Conservation (phyloP, 2,329 filamentous ascomycete genomes). For the Colletotrichum sp. region DNA sequence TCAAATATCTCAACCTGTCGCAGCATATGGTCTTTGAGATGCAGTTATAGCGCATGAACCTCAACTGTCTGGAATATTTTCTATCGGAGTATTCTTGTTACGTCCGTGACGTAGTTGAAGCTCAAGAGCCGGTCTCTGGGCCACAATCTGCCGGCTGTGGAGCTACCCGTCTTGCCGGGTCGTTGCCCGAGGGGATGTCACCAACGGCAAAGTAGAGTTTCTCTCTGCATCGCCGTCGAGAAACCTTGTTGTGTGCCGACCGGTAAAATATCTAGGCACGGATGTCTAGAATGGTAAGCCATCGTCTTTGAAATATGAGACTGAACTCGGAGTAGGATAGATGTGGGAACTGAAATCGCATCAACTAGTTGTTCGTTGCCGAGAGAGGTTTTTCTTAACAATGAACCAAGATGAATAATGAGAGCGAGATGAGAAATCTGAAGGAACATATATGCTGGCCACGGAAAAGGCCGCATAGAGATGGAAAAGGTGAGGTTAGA, state of each 20-base stretch:
- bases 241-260: background rate
- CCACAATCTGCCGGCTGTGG: background rate
- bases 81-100: background rate
- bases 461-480: background rate
- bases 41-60: background rate
- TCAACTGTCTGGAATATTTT: background rate
- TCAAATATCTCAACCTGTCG: background rate
- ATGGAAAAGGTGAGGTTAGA: background rate
- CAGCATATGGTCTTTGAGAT: background rate
- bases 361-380: background rate
- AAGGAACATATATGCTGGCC: background rate
- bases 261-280: background rate
- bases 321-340: background rate
- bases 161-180: background rate
- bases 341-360: background rate
- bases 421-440: background rate
- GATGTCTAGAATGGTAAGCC: background rate
- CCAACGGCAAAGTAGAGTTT: background rate
- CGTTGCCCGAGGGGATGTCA: background rate
- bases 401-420: background rate
- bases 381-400: background rate
- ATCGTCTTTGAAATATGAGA: background rate
- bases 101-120: background rate
- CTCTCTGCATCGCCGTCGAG: background rate
- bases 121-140: background rate